Percentiles rank a stretch among this genome's conserved stretches.
These are phyloP conservation scores for Chlorella ohadii DNA, from an alignment of 139 green algal genomes.

Conservation along the genomic window DNA sequence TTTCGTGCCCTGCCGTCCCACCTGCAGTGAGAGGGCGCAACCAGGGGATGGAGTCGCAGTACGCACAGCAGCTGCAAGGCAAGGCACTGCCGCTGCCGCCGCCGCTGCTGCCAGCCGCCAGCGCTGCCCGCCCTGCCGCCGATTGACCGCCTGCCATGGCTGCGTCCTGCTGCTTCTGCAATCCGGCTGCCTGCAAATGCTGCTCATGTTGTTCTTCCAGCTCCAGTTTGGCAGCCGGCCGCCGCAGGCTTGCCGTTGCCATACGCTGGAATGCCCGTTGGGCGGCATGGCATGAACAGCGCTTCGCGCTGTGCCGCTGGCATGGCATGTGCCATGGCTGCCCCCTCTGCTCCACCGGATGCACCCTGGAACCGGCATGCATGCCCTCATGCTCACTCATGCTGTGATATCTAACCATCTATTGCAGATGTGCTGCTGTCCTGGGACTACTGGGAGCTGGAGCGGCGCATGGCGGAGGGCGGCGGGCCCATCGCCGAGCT, in stretches of 20 bases:
- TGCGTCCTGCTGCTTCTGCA: not conserved
- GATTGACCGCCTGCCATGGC: not conserved
- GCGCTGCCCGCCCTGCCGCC: not conserved
- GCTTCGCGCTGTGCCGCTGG: too few species aligned
- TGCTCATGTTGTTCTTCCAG: not conserved
- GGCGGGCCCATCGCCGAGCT: constrained; percentile 43
- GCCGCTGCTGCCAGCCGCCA: not conserved
- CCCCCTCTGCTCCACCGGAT: too few species aligned
- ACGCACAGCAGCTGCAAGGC: constrained; percentile 21
- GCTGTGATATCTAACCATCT: too few species aligned
- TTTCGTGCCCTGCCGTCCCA: too few species aligned
- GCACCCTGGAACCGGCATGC: too few species aligned
- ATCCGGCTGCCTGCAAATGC: too few species aligned
- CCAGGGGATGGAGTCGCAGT: constrained; percentile 15
- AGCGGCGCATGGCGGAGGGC: constrained; percentile 36
- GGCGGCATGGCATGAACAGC: too few species aligned
- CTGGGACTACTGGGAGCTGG: constrained; percentile 88
- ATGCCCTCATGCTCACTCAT: too few species aligned
- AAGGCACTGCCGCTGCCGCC: not conserved
- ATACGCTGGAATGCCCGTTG: too few species aligned
- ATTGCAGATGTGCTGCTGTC: constrained; percentile 67
- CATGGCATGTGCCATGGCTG: too few species aligned
- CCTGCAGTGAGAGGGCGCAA: not conserved
- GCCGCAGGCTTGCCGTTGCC: too few species aligned
- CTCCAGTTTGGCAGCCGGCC: too few species aligned